These are phyloP conservation scores for Bassia scoparia DNA, from an alignment of 148 eudicot species.

Conservation along the genomic window DNA sequence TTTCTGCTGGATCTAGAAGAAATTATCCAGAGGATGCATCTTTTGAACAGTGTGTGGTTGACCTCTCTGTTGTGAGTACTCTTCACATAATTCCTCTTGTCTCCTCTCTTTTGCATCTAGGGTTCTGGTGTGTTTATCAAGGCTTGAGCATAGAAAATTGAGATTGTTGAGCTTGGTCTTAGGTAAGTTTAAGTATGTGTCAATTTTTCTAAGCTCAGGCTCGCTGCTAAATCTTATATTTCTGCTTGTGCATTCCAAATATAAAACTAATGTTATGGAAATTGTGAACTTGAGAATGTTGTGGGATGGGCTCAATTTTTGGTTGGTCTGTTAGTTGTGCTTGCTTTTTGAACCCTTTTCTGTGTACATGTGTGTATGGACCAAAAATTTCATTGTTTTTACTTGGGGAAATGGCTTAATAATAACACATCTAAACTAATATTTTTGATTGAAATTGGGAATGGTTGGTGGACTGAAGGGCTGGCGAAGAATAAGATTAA, in stretches of 20 bases:
- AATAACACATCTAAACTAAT: neutral
- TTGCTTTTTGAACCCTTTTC: neutral
- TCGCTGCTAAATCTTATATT: neutral
- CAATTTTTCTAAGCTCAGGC: neutral
- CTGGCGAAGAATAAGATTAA: neutral
- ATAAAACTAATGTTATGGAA: neutral
- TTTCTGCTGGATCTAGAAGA: conserved; percentile 31
- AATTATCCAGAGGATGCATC: conserved; percentile 25
- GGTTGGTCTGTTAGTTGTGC: neutral
- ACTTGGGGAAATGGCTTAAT: neutral
- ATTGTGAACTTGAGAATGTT: neutral
- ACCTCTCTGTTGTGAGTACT: conserved; percentile 45
- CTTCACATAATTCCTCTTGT: neutral
- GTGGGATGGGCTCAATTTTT: neutral
- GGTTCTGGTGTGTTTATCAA: too few species aligned
- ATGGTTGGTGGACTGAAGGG: neutral
- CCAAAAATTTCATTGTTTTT: neutral
- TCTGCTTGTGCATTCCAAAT: neutral
- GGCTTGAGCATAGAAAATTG: neutral
- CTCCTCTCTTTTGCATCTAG: neutral
- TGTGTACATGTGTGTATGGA: neutral
- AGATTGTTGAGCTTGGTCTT: neutral
- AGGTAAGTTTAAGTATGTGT: neutral
- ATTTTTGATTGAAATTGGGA: neutral
- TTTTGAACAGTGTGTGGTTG: conserved; percentile 34